These are phyloP conservation scores for Chlorophyllum brunneum DNA, from an alignment of 768 basidiomycete genomes.

Conservation along the genomic window DNA sequence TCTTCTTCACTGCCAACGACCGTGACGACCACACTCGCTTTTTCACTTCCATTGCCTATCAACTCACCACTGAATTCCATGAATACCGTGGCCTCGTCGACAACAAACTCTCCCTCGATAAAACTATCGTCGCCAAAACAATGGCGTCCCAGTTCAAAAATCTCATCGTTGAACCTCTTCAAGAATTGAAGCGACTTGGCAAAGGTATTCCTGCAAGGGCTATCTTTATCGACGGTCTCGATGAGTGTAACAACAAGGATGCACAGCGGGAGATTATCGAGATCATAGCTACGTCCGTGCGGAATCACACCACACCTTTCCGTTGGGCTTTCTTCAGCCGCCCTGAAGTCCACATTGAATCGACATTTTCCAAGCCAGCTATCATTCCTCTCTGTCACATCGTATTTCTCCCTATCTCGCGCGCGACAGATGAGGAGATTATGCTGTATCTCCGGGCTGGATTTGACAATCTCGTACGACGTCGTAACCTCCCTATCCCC, in stretches of 20 bases:
- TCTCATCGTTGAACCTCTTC: background rate
- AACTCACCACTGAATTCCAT: background rate
- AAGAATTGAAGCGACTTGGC: background rate
- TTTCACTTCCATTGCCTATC: slow-evolving; percentile 10
- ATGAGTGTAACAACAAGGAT: background rate
- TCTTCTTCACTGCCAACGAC: slow-evolving; percentile 9
- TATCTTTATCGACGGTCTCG: slow-evolving; percentile 1
- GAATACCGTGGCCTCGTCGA: background rate
- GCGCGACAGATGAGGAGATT: background rate
- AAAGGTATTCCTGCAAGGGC: background rate
- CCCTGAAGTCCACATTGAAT: background rate
- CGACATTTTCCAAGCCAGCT: background rate
- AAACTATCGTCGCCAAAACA: background rate
- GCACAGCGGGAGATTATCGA: slow-evolving; percentile 1
- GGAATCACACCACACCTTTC: background rate
- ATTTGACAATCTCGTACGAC: background rate
- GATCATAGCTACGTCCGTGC: background rate
- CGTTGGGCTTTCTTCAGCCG: slow-evolving; percentile 9
- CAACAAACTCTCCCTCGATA: background rate
- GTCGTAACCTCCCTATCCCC: background rate
- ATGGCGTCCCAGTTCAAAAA: background rate
- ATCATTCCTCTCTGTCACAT: background rate
- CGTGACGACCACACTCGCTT: slow-evolving; percentile 1
- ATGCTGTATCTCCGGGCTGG: background rate
- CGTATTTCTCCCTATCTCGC: background rate